These are phyloP conservation scores for Cutaneotrichosporon dermatis DNA, from an alignment of 1,284 basidiomycete species.

Conservation along the genomic window DNA sequence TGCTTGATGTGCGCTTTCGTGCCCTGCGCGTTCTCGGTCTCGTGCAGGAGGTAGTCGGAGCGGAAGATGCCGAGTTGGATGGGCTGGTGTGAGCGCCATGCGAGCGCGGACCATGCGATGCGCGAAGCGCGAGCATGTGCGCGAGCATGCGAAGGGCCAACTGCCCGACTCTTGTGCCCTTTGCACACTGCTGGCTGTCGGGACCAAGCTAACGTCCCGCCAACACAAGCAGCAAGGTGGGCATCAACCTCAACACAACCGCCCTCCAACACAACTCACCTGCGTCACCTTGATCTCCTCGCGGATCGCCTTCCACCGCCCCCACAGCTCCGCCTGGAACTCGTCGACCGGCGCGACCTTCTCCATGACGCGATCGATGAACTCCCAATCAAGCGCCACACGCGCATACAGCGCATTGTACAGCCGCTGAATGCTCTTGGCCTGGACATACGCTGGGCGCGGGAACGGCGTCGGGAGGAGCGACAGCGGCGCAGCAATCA, in stretches of 20 bases:
- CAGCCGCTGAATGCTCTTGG: constrained; percentile 63
- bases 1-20: constrained; percentile 65
- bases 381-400: constrained; percentile 72
- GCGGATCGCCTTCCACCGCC: constrained; percentile 71
- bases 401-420: constrained; percentile 86
- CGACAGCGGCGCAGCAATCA: constrained; percentile 83
- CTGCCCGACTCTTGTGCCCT: no score
- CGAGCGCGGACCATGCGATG: no score
- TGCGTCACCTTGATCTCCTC: constrained; percentile 53
- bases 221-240: no score
- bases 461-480: constrained; percentile 87
- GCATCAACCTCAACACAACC: no score
- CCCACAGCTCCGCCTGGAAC: constrained; percentile 82
- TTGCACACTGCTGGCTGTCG: no score
- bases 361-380: constrained; percentile 79
- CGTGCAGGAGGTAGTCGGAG: constrained; percentile 91
- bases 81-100: constrained; percentile 54
- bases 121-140: no score
- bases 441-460: constrained; percentile 63
- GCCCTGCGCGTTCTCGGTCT: constrained; percentile 19
- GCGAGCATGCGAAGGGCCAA: no score
- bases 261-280: no score
- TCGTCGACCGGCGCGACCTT: constrained; percentile 78
- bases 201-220: no score
- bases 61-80: constrained; percentile 89